A percentile compares a stretch with the other conserved stretches of the same genome.
Conservation (phyloP, 192 early-diverging fungal species). For the Entomortierella chlamydospora region DNA sequence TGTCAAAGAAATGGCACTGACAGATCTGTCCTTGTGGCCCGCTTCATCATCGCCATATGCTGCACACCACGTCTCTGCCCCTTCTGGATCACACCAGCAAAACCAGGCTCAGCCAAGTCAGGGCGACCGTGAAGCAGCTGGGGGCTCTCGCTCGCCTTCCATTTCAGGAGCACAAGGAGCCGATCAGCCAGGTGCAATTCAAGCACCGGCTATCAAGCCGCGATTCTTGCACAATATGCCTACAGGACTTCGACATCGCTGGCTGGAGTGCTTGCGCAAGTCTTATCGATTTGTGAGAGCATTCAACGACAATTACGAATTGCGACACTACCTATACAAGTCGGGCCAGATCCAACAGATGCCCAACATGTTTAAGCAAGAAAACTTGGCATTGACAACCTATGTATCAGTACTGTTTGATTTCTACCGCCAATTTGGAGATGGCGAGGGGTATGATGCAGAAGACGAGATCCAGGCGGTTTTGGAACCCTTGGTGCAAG, state of each 20-base stretch:
- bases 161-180: conserved; percentile 23
- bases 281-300: conserved; percentile 83
- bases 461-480: conserved; percentile 52
- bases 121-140: conserved; percentile 6
- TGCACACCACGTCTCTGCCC: conserved; percentile 57
- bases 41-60: conserved; percentile 65
- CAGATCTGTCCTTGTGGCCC: conserved; percentile 66
- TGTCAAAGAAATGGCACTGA: conserved; percentile 80
- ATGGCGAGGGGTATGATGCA: conserved; percentile 52
- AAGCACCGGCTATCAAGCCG: conserved; percentile 31
- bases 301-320: conserved; percentile 84
- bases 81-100: conserved; percentile 4
- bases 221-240: conserved; percentile 58
- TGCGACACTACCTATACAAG: conserved; percentile 84
- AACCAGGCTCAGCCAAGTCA: not conserved
- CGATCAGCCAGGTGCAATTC: conserved; percentile 15
- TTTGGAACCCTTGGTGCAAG: conserved; percentile 54
- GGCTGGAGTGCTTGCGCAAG: conserved; percentile 84
- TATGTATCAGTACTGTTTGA: conserved; percentile 80
- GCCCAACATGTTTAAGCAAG: conserved; percentile 94
- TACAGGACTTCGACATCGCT: conserved; percentile 58
- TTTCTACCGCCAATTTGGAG: conserved; percentile 66
- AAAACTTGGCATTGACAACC: conserved; percentile 79
- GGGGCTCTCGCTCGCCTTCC: conserved; percentile 31
- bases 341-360: conserved; percentile 89